Conservation (phyloP, 768 basidiomycete species). For the Auriscalpium microsporum region DNA sequence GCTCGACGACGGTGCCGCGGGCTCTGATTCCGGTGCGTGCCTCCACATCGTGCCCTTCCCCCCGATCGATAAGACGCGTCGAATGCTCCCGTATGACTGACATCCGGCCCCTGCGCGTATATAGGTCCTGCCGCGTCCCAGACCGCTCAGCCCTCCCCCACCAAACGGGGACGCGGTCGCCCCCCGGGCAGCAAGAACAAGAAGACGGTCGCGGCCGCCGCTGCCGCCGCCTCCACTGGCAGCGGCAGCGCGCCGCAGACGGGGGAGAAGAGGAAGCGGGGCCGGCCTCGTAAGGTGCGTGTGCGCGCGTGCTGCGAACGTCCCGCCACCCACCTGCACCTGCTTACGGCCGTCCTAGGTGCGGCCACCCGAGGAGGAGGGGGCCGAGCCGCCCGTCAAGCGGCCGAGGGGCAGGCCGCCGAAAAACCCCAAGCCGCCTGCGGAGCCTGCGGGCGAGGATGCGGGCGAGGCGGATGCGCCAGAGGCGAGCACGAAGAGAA, state of each 20-base stretch:
- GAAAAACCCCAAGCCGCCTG: slow-evolving; percentile 48
- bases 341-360: slow-evolving; percentile 8
- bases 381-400: slow-evolving; percentile 36
- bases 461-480: slow-evolving; percentile 30
- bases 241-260: slow-evolving; percentile 21
- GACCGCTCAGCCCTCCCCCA: slow-evolving; percentile 30
- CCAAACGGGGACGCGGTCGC: slow-evolving; percentile 79
- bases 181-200: slow-evolving; percentile 85
- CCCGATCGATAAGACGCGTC: slow-evolving; percentile 18
- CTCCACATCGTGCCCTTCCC: neutral
- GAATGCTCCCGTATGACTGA: slow-evolving; percentile 8
- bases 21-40: slow-evolving; percentile 22
- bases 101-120: slow-evolving; percentile 16
- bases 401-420: slow-evolving; percentile 70
- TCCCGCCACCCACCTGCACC: neutral
- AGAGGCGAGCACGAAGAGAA: slow-evolving; percentile 54
- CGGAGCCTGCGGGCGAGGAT: slow-evolving; percentile 27
- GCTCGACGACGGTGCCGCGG: slow-evolving; percentile 36
- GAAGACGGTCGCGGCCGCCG: slow-evolving; percentile 32
- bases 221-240: slow-evolving; percentile 21
- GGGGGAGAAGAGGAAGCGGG: slow-evolving; percentile 36
- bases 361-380: slow-evolving; percentile 39
- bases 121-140: slow-evolving; percentile 27
- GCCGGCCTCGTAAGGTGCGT: slow-evolving; percentile 44
- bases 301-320: slow-evolving; percentile 6